Conservation (phyloP, 768 basidiomycete species). For the Lactarius sanguifluus region DNA sequence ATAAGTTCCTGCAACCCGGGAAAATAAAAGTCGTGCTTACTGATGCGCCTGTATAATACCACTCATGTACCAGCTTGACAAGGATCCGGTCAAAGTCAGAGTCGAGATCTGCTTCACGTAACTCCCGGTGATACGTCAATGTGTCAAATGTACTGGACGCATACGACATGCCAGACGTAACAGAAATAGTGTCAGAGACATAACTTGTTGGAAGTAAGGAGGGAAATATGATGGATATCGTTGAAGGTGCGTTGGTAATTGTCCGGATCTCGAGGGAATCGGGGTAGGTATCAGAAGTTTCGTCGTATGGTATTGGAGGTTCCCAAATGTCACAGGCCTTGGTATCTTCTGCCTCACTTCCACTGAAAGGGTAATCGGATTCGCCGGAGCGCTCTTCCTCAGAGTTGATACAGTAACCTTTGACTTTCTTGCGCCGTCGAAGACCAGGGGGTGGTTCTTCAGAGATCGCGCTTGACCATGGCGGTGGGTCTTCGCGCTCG, state of each 20-base stretch:
- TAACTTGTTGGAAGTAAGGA: slow-evolving; percentile 23
- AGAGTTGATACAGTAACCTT: slow-evolving; percentile 21
- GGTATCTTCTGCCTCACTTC: slow-evolving; percentile 33
- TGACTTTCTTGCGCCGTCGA: slow-evolving; percentile 23
- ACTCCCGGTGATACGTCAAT: slow-evolving; percentile 58
- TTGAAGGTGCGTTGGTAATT: slow-evolving; percentile 4
- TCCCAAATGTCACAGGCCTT: slow-evolving; percentile 18
- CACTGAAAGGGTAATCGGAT: slow-evolving; percentile 42
- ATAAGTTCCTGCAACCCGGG: not conserved
- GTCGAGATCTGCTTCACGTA: slow-evolving; percentile 47
- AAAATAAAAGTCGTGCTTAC: slow-evolving; percentile 39
- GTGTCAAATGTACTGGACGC: slow-evolving; percentile 45
- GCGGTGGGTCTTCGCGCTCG: slow-evolving; percentile 7
- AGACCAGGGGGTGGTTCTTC: slow-evolving; percentile 19
- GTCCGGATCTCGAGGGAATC: slow-evolving; percentile 26
- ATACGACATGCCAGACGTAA: slow-evolving; percentile 34
- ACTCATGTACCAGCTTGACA: slow-evolving; percentile 53
- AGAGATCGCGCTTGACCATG: slow-evolving; percentile 18
- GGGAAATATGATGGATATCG: slow-evolving; percentile 23
- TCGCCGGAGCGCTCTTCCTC: slow-evolving; percentile 33
- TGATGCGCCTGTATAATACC: slow-evolving; percentile 64
- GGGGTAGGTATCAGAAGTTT: not conserved
- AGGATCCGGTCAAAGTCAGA: slow-evolving; percentile 54
- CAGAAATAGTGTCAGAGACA: slow-evolving; percentile 40
- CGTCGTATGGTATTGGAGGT: slow-evolving; percentile 16